A percentile compares a stretch with the other conserved stretches of the same genome.
Evolutionary conservation across 805 yeast species (phyloP).

Genomic region (Candida boidinii): DNA sequence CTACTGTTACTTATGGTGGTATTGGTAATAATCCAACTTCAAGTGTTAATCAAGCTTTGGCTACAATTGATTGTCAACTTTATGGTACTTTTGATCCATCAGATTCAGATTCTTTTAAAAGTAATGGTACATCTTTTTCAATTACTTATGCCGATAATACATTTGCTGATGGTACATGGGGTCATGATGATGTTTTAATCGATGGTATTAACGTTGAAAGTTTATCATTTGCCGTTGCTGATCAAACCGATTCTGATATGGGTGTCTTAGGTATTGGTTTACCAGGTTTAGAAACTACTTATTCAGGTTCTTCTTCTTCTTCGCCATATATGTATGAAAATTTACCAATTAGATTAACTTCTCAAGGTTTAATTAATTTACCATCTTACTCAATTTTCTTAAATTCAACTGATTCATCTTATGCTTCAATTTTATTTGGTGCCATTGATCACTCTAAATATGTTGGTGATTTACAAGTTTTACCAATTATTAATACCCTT

Average conservation of each 20-base stretch:
- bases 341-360: constrained; percentile 53
- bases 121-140: constrained; percentile 31
- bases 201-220: constrained; percentile 38
- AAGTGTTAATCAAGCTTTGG: no score
- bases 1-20: background rate
- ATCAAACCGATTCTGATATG: constrained; percentile 47
- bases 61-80: constrained; percentile 30
- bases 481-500: constrained; percentile 43
- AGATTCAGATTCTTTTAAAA: constrained; percentile 28
- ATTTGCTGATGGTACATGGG: constrained; percentile 46
- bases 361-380: constrained; percentile 46
- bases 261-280: constrained; percentile 77
- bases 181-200: constrained; percentile 49
- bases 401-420: constrained; percentile 29
- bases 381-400: constrained; percentile 58
- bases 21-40: constrained; percentile 1
- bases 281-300: constrained; percentile 59
- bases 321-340: constrained; percentile 45
- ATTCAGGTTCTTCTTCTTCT: constrained; percentile 17
- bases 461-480: constrained; percentile 37
- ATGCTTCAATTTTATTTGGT: constrained; percentile 62
- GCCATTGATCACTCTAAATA: constrained; percentile 62
- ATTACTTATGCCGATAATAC: constrained; percentile 43
- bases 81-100: constrained; percentile 41
- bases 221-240: constrained; percentile 70